Evolutionary conservation across 257 asterid species (phyloP), one percentile per base, ranked within the genome.

Genomic region (Paraleonurus japonicus): DNA sequence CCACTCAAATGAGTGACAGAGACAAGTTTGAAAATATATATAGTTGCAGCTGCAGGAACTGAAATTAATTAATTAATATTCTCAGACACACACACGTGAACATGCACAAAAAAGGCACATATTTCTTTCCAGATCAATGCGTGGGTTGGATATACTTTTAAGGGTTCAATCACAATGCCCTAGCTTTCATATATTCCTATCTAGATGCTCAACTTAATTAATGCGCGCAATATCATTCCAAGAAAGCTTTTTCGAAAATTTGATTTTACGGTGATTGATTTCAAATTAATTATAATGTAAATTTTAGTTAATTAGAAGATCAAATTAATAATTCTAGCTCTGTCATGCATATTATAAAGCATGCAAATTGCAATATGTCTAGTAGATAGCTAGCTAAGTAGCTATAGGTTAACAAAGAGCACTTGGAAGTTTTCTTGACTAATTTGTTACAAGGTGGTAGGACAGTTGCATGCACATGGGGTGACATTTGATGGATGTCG

Each of bases 401-500:
- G 43, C 12, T 6, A 5, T 64, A 39, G 76, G 26, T 53, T 47
- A 43, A 20, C 4, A 17, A 75, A 76, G 69, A 70, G 61, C 53
- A 57, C 58, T 71, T 71, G 70, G 63, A 16, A 53, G 19, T 61
- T 67, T 78, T 54, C 20, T 78, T 73, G 82, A 78, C 82, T 67
- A 64, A 76, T 47, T 58, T 71, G 67, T 54, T 55, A 30, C 72
- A 69, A 50, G 48, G 69, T 70, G 73, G 72, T 76, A 81, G 76
- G 81, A 78, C 84, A 64, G 28, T 43, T 71, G 50, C 37, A 30
- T 23, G 74, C 85, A 78, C 87, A 79, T 70, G 78, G 69, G 78
- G n/a, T 27, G 71, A 72, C 70, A 72, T 48, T 67, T 60, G 45
- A 67, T 77, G 33, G 53, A 24, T 35, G 22, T 50, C 47, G 15